Evolutionary conservation across 1,284 basidiomycete genomes (phyloP).

Genomic region (Ceratobasidium sp.): DNA sequence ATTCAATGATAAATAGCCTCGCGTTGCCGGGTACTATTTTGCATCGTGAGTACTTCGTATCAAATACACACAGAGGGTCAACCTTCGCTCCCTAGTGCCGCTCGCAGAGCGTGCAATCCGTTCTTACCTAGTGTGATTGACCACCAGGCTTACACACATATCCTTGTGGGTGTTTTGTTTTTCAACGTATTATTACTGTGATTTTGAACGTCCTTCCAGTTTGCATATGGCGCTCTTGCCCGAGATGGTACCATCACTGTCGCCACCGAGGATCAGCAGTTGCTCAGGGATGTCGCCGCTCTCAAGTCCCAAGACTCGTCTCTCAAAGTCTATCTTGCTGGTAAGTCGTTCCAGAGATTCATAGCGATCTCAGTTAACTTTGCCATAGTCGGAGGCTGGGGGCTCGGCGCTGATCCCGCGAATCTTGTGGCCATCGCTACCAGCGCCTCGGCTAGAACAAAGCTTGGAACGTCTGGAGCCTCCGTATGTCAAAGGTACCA

Average conservation of each 20-base stretch:
- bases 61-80: no score
- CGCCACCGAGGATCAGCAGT: slow-evolving; percentile 12
- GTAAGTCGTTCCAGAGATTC: not conserved
- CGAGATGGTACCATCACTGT: slow-evolving; percentile 34
- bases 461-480: slow-evolving; percentile 34
- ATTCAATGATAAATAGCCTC: not conserved
- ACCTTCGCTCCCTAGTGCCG: slow-evolving; percentile 16
- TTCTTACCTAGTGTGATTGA: slow-evolving; percentile 27
- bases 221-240: slow-evolving; percentile 31
- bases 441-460: slow-evolving; percentile 28
- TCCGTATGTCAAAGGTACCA: slow-evolving; percentile 19
- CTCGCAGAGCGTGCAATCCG: slow-evolving; percentile 16
- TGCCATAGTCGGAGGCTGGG: slow-evolving; percentile 33
- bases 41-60: slow-evolving; percentile 32
- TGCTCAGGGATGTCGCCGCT: slow-evolving; percentile 14
- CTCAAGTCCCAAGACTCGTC: slow-evolving; percentile 18
- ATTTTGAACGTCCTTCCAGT: no score
- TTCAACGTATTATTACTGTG: not conserved
- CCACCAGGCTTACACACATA: slow-evolving; percentile 12
- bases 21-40: slow-evolving; percentile 31
- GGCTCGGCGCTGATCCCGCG: slow-evolving; percentile 31
- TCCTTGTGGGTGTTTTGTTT: slow-evolving; percentile 16
- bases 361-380: not conserved
- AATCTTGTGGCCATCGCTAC: slow-evolving; percentile 25
- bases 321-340: slow-evolving; percentile 20